Conservation (phyloP, 2,329 filamentous ascomycete genomes). For the Paecilomyces variotii region DNA sequence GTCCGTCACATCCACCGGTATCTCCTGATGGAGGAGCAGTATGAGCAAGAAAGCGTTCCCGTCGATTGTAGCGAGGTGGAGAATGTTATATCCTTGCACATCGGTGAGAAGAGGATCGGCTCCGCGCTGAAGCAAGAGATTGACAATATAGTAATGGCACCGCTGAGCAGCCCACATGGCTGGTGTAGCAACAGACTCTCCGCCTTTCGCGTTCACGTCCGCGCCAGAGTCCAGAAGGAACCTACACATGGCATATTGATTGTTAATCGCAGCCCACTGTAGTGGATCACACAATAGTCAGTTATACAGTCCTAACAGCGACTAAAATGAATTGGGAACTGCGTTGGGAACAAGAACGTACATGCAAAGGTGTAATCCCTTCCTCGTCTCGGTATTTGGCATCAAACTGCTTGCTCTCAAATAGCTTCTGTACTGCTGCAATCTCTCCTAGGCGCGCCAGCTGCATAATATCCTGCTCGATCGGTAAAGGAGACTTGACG, state of each 20-base stretch:
- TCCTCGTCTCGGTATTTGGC: conserved; percentile 81
- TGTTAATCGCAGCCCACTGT: conserved; percentile 98
- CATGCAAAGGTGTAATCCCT: conserved; percentile 91
- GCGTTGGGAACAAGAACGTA: conserved; percentile 29
- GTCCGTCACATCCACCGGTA: conserved; percentile 86
- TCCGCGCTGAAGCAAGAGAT: conserved; percentile 82
- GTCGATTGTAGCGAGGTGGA: conserved; percentile 95
- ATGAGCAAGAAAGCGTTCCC: conserved; percentile 87
- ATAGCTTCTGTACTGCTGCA: conserved; percentile 76
- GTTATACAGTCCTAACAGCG: neutral
- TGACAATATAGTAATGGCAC: conserved; percentile 93
- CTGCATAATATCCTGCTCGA: conserved; percentile 87
- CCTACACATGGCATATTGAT: conserved; percentile 94
- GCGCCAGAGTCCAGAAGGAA: conserved; percentile 81
- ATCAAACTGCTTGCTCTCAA: conserved; percentile 72
- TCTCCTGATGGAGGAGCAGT: conserved; percentile 86
- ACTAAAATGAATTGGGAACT: neutral
- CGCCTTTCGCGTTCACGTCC: conserved; percentile 90
- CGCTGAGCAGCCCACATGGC: conserved; percentile 96
- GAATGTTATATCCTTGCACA: conserved; percentile 92
- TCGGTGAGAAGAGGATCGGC: conserved; percentile 90
- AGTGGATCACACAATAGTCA: conserved; percentile 10
- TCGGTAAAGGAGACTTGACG: conserved; percentile 28
- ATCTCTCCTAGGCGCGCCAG: conserved; percentile 83
- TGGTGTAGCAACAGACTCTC: conserved; percentile 87